Conservation (phyloP, 768 basidiomycete genomes). For the Boletus vinaceobasis region DNA sequence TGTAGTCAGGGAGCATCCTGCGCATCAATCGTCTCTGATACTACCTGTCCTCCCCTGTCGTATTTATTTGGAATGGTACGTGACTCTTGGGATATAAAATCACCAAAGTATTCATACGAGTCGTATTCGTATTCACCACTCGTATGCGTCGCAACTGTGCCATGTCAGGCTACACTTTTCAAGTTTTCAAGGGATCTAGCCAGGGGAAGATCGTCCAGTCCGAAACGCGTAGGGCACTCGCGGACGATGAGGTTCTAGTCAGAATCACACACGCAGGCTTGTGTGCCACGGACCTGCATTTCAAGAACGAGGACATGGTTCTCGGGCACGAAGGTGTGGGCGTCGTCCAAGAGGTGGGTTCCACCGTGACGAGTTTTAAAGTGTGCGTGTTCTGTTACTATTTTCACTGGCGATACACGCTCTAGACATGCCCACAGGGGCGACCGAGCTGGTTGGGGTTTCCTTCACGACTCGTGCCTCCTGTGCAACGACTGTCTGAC, state of each 20-base stretch:
- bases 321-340: neutral
- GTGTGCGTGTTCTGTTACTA: neutral
- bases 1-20: neutral
- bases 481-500: slow-evolving; percentile 16
- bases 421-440: neutral
- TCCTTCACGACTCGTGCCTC: neutral
- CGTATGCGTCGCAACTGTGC: neutral
- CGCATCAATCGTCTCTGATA: neutral
- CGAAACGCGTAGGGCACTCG: neutral
- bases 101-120: neutral
- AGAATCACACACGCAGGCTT: slow-evolving; percentile 27
- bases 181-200: slow-evolving; percentile 24
- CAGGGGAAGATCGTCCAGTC: neutral
- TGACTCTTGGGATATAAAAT: neutral
- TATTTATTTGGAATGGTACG: neutral
- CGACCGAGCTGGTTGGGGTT: neutral
- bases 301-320: slow-evolving; percentile 4
- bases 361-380: neutral
- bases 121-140: neutral
- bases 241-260: slow-evolving; percentile 9
- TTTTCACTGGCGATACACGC: neutral
- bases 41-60: neutral
- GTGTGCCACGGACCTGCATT: slow-evolving; percentile 34
- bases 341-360: neutral
- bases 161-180: slow-evolving; percentile 14